Conservation (phyloP, 73 alveolate genomes). For the Tetrahymena borealis region DNA sequence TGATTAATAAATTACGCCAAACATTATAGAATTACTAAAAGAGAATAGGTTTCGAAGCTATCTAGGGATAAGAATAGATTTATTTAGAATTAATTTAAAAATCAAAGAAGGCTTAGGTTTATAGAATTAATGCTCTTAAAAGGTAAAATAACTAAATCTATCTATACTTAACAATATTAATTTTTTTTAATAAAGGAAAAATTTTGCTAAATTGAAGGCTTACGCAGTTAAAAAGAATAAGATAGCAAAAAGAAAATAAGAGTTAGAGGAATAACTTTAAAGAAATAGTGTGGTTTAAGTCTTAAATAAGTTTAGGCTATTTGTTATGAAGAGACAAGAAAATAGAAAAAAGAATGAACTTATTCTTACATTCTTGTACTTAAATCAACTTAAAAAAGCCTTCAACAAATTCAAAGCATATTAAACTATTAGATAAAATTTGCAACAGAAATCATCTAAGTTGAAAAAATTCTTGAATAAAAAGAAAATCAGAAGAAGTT, state of each 20-base stretch:
- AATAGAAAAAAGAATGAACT: not conserved
- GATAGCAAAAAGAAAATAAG: not conserved
- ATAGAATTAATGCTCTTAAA: not conserved
- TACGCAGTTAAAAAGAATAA: not conserved
- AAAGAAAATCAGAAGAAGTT: not conserved
- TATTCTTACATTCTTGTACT: not conserved
- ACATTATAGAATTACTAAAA: not conserved
- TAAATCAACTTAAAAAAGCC: not conserved
- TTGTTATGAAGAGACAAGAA: not conserved
- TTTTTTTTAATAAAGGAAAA: not conserved
- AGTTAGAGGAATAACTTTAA: not conserved
- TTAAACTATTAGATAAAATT: not conserved
- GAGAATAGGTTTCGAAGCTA: not conserved
- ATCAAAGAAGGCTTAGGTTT: not conserved
- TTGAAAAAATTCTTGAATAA: not conserved
- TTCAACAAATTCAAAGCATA: not conserved
- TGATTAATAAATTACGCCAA: not conserved
- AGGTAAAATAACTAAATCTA: not conserved
- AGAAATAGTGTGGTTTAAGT: not conserved
- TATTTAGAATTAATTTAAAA: not conserved
- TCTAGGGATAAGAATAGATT: not conserved
- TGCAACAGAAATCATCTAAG: not conserved
- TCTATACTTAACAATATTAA: not conserved
- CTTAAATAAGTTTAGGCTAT: not conserved
- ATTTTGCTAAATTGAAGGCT: not conserved